Percentiles rank a stretch among this genome's conserved stretches.
Evolutionary conservation across 83 land plant species (phyloP).

Genomic region (Picea engelmannii): DNA sequence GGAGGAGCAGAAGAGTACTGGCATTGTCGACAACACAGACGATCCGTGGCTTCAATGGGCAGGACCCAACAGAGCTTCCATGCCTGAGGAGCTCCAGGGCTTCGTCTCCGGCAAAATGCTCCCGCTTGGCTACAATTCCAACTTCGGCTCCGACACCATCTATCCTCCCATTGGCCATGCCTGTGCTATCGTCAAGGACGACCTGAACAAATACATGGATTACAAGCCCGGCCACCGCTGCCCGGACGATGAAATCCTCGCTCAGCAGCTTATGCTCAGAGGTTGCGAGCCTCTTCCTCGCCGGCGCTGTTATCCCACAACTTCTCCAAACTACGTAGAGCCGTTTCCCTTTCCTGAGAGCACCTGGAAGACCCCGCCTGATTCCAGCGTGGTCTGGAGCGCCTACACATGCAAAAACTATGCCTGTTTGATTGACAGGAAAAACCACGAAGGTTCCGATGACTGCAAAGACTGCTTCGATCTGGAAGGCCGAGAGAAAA

Average conservation of each 20-base stretch:
- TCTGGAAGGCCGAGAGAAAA: slow-evolving; percentile 47
- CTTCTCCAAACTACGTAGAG: slow-evolving; percentile 37
- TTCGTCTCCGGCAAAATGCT: slow-evolving; percentile 30
- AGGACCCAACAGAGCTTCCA: slow-evolving; percentile 11
- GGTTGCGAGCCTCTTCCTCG: slow-evolving; percentile 87
- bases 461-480: slow-evolving; percentile 79
- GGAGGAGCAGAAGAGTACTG: too few species aligned
- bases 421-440: slow-evolving; percentile 51
- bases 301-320: slow-evolving; percentile 48
- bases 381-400: slow-evolving; percentile 68
- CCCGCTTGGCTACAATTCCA: slow-evolving; percentile 69
- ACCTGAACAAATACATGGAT: slow-evolving; percentile 61
- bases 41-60: slow-evolving; percentile 8
- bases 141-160: slow-evolving; percentile 67
- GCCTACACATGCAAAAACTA: slow-evolving; percentile 83
- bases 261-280: slow-evolving; percentile 64
- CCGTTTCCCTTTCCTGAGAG: slow-evolving; percentile 65
- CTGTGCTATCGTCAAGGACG: slow-evolving; percentile 50
- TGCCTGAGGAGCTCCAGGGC: too few species aligned
- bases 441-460: slow-evolving; percentile 21
- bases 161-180: slow-evolving; percentile 75
- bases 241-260: slow-evolving; percentile 69
- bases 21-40: not conserved
- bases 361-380: slow-evolving; percentile 67
- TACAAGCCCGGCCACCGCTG: slow-evolving; percentile 61